These are phyloP conservation scores for Penicillium sp. DNA, from an alignment of 2,329 filamentous ascomycete species.

Conservation along the genomic window DNA sequence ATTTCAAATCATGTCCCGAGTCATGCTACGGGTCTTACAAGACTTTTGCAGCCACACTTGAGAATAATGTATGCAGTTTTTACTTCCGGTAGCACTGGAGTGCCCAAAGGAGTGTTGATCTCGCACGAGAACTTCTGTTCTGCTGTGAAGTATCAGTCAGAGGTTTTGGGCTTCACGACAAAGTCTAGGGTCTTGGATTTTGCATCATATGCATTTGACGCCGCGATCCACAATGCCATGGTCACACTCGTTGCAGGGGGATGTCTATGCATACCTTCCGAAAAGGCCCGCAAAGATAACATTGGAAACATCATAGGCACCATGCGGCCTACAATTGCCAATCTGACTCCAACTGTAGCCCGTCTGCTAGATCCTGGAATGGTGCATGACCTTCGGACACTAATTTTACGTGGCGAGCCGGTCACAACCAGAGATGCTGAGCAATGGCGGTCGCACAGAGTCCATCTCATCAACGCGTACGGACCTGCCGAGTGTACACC, in stretches of 20 bases:
- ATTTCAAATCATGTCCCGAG: no score
- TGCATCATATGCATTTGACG: conserved; percentile 1
- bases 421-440: not conserved
- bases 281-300: no score
- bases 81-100: not conserved
- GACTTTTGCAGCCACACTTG: no score
- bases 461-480: not conserved
- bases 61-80: no score
- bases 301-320: no score
- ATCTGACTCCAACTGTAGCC: no score
- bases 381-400: not conserved
- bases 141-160: not conserved
- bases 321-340: no score
- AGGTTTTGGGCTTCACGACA: not conserved
- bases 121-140: not conserved
- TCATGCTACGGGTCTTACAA: no score
- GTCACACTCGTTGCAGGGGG: not conserved
- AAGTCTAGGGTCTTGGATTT: not conserved
- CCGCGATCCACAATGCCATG: not conserved
- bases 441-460: not conserved
- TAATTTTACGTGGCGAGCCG: not conserved
- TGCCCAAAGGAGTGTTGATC: not conserved
- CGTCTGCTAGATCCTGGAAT: not conserved
- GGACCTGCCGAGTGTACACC: conserved; percentile 5
- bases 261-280: not conserved